Conservation (phyloP, 495 filamentous ascomycete species). For the Neurospora sp. region DNA sequence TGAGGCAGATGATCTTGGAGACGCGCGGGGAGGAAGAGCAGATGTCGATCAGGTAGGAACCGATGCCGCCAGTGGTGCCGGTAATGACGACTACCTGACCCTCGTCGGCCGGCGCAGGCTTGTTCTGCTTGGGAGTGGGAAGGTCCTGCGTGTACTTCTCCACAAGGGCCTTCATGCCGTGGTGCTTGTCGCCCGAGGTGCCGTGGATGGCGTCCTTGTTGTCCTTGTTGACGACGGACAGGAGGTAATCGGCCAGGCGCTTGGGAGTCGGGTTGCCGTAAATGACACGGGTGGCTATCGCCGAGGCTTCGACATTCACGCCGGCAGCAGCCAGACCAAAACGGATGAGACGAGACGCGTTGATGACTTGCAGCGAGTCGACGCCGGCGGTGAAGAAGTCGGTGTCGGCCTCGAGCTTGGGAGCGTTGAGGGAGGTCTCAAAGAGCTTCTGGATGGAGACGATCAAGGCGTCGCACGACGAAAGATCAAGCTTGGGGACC, state of each 20-base stretch:
- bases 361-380: conserved; percentile 44
- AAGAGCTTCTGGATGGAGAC: conserved; percentile 28
- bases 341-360: conserved; percentile 25
- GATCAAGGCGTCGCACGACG: conserved; percentile 17
- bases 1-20: too few species aligned
- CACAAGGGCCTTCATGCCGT: conserved; percentile 24
- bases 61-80: conserved; percentile 49
- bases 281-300: conserved; percentile 26
- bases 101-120: conserved; percentile 23
- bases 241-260: conserved; percentile 24
- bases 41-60: conserved; percentile 50
- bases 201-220: conserved; percentile 6
- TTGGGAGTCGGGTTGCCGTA: conserved; percentile 30
- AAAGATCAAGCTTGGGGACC: conserved; percentile 20
- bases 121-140: conserved; percentile 14
- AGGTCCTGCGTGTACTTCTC: conserved; percentile 30
- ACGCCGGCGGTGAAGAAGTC: conserved; percentile 37
- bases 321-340: conserved; percentile 23
- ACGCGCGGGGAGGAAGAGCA: too few species aligned
- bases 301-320: conserved; percentile 16
- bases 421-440: conserved; percentile 14
- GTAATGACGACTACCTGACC: conserved; percentile 44
- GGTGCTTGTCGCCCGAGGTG: conserved; percentile 12
- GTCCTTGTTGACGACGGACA: conserved; percentile 9
- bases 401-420: conserved; percentile 23